phyloP scores from a whole-genome alignment of 78 protist genomes.

The Dictyostelium firmibasis region DNA sequence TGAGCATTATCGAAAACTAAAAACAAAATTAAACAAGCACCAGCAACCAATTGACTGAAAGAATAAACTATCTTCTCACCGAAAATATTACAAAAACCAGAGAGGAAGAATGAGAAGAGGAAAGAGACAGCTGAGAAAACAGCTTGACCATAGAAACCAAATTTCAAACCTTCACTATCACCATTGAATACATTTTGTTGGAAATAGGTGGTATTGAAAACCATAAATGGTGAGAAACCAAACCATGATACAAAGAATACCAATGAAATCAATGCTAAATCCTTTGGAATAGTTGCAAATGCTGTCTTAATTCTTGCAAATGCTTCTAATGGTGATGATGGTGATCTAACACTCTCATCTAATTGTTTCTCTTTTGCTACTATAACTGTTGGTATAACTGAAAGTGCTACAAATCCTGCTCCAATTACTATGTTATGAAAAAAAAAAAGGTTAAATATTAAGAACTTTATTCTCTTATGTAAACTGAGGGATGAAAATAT shows the following conservation, averaged over 20 bases:
- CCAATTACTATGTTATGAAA: conserved; percentile 2
- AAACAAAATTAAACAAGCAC: conserved; percentile 40
- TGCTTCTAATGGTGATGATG: conserved; percentile 25
- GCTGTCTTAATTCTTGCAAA: conserved; percentile 22
- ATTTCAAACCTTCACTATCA: conserved; percentile 22
- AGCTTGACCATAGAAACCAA: conserved; percentile 74
- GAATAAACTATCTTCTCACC: conserved; percentile 20
- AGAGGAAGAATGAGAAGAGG: conserved; percentile 44
- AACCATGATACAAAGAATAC: conserved; percentile 75
- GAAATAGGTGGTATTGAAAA: conserved; percentile 37
- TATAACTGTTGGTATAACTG: conserved; percentile 63
- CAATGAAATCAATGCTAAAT: conserved; percentile 26
- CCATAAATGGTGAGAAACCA: conserved; percentile 76
- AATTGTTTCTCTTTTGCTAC: conserved; percentile 50
- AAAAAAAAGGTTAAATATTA: neutral
- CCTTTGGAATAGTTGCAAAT: conserved; percentile 37
- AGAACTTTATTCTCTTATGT: too few species aligned
- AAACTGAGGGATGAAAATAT: too few species aligned
- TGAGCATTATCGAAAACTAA: conserved; percentile 6
- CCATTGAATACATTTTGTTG: conserved; percentile 18
- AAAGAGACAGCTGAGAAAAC: conserved; percentile 12
- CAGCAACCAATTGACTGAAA: conserved; percentile 30
- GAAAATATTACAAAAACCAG: neutral
- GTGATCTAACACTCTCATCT: neutral
- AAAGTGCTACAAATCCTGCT: conserved; percentile 4